Evolutionary conservation across 768 basidiomycete genomes (phyloP), one percentile per base, ranked within the genome.

Genomic region (Naganishia onofrii): DNA sequence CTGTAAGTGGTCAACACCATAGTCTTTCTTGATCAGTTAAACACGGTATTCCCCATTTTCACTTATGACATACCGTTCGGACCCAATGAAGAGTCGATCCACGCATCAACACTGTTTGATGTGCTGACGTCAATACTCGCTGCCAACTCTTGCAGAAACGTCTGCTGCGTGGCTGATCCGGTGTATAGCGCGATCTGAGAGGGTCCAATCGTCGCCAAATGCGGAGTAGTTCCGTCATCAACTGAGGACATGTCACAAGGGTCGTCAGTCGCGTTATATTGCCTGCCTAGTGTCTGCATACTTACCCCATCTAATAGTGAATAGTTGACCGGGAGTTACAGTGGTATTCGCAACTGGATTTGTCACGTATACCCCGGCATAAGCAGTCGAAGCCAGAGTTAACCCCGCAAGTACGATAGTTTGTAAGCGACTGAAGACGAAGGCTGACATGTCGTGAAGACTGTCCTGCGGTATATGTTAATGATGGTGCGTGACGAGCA

Each of bases 281-380:
- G 1, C 9, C 26, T 15, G 58, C 2, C 36, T 5, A 12, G 56
- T 3, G 51, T 57, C 17, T 15, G 15, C 19, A 21, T 8, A 73
- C 79, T 76, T 67, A 80, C 78, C 77, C 79, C 79, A 80, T 34
- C 71, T 69, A 60, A 80, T 77, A 32, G 72, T 76, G 23, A 80
- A 26, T 28, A 73, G 72, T 66, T 79, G 76, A 31, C 78, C 79
- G 60, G 78, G 76, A 23, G 54, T 72, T 38, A 51, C 74, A 2
- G 57, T 31, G 26, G 77, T 76, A 6, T 44, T 36, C 9, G 73
- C 74, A 6, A 78, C 76, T 2, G 79, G 79, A 51, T 69, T 72
- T 31, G 79, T 80, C 57, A 76, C 71, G 75, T 80, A 80, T 21
- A 80, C 74, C 28, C 74, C 77, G 60, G 79, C 78, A 28, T 78